phyloP scores from a whole-genome alignment of 768 basidiomycete genomes.

The Amanita pseudoporphyria region DNA sequence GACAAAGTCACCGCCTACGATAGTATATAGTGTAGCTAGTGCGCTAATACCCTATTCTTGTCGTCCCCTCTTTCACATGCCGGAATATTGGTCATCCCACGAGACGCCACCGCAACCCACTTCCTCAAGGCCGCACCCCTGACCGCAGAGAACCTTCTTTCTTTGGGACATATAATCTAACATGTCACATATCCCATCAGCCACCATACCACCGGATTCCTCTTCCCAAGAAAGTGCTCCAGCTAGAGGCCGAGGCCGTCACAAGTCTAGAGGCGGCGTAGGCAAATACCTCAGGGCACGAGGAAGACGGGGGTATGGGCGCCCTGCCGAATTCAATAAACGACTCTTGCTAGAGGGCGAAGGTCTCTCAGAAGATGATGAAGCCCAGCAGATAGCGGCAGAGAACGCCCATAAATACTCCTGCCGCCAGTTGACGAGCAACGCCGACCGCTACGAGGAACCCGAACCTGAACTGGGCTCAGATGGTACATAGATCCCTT shows the following conservation, averaged over 20 bases:
- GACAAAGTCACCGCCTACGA: too few species aligned
- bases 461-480: slow-evolving; percentile 60
- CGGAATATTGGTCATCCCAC: too few species aligned
- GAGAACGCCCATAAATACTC: slow-evolving; percentile 43
- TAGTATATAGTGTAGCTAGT: too few species aligned
- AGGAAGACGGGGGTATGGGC: slow-evolving; percentile 48
- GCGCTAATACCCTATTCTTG: not conserved
- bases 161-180: too few species aligned
- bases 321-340: slow-evolving; percentile 56
- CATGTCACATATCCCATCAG: not conserved
- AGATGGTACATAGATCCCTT: slow-evolving; percentile 39
- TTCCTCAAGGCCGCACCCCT: too few species aligned
- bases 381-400: slow-evolving; percentile 38
- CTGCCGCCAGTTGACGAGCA: slow-evolving; percentile 51
- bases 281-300: slow-evolving; percentile 70
- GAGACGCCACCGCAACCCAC: too few species aligned
- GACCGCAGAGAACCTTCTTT: too few species aligned
- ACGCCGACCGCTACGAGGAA: slow-evolving; percentile 68
- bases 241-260: slow-evolving; percentile 28
- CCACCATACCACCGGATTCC: not conserved
- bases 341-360: slow-evolving; percentile 58
- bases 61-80: not conserved
- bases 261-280: slow-evolving; percentile 55
- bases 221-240: not conserved
- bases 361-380: slow-evolving; percentile 26